phyloP scores from a whole-genome alignment of 2,329 filamentous ascomycete species.

The Trichoderma sp. region DNA sequence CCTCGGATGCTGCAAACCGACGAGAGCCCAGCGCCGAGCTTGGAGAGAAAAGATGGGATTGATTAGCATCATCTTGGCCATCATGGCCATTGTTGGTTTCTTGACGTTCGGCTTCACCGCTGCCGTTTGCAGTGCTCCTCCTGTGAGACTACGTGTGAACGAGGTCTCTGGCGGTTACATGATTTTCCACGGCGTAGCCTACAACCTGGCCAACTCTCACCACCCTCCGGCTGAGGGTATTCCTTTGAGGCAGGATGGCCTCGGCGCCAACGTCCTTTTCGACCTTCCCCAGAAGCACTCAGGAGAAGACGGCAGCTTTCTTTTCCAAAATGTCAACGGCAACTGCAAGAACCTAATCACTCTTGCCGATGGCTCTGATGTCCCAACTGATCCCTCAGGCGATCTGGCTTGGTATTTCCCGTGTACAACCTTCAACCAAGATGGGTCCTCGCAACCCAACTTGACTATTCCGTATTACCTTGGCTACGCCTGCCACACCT shows the following conservation, averaged over 20 bases:
- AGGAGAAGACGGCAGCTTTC: conserved; percentile 91
- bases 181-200: conserved; percentile 94
- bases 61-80: conserved; percentile 86
- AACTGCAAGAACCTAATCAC: conserved; percentile 92
- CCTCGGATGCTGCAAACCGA: conserved; percentile 82
- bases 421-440: conserved; percentile 88
- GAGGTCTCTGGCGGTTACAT: conserved; percentile 80
- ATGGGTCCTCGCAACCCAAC: conserved; percentile 81
- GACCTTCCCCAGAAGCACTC: conserved; percentile 80
- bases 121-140: conserved; percentile 76
- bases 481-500: conserved; percentile 90
- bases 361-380: conserved; percentile 66
- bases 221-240: conserved; percentile 84
- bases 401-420: conserved; percentile 97
- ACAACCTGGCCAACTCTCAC: conserved; percentile 73
- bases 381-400: conserved; percentile 72
- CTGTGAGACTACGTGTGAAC: conserved; percentile 76
- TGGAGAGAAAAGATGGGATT: conserved; percentile 99
- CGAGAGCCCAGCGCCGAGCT: conserved; percentile 83
- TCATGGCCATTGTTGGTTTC: conserved; percentile 89
- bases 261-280: conserved; percentile 76
- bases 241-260: conserved; percentile 49
- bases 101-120: conserved; percentile 95
- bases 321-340: conserved; percentile 98
- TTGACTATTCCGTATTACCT: conserved; percentile 71